Evolutionary conservation across 2,329 filamentous ascomycete species (phyloP).

Genomic region (Fusarium sp.): DNA sequence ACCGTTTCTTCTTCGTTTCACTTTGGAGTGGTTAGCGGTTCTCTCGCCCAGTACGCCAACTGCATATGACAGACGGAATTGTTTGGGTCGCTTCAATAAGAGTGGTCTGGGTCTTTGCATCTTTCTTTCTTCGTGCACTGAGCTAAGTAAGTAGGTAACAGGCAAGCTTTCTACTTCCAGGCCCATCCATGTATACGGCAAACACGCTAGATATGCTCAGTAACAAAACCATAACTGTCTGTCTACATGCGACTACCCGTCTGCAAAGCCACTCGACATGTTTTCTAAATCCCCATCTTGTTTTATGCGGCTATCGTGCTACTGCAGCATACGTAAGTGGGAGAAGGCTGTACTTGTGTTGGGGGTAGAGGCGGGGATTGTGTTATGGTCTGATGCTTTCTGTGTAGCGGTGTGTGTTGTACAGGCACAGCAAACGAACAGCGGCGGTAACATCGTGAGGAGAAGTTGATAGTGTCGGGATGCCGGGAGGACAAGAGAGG

Average conservation of each 20-base stretch:
- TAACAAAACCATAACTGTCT: background rate
- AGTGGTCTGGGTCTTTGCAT: background rate
- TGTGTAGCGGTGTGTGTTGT: constrained; percentile 28
- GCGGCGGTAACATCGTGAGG: constrained; percentile 14
- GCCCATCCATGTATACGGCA: background rate
- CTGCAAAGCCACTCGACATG: background rate
- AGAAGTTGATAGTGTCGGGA: constrained; percentile 24
- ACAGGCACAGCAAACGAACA: constrained; percentile 3
- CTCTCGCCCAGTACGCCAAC: no score
- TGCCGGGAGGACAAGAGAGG: constrained; percentile 18
- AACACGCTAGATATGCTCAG: background rate
- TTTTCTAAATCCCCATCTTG: background rate
- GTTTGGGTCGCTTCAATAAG: background rate
- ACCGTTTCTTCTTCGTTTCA: constrained; percentile 15
- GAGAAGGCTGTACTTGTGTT: constrained; percentile 7
- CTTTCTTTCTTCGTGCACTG: background rate
- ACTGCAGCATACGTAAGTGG: constrained; percentile 1
- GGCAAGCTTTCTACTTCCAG: background rate
- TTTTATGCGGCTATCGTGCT: background rate
- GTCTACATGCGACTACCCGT: background rate
- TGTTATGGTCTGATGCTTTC: constrained; percentile 25
- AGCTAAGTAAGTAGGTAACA: background rate
- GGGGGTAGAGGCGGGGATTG: constrained; percentile 16
- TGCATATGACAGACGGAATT: background rate
- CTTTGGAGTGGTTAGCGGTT: background rate